Conservation (phyloP, 805 yeast genomes). For the Candida schatavii region DNA sequence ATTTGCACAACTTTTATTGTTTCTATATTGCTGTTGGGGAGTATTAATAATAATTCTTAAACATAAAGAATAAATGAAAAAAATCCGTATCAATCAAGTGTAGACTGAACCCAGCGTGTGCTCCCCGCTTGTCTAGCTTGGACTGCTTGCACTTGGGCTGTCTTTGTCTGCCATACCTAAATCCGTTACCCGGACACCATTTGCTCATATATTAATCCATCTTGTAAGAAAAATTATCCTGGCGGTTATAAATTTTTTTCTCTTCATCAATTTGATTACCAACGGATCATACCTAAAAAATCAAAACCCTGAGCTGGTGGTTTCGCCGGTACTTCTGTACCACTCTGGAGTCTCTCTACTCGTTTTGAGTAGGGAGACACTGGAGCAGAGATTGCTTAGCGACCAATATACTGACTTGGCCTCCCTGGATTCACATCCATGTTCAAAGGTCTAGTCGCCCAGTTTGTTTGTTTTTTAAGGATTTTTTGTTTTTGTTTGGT, state of each 20-base stretch:
- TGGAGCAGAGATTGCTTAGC: constrained; percentile 2
- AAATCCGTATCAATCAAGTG: constrained; percentile 10
- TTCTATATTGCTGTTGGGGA: constrained; percentile 12
- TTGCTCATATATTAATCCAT: too few relatives aligned
- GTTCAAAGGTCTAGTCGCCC: background rate
- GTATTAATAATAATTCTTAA: constrained; percentile 9
- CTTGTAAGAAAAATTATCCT: too few relatives aligned
- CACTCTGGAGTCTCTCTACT: constrained; percentile 13
- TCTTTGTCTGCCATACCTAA: too few relatives aligned
- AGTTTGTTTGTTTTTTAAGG: constrained; percentile 27
- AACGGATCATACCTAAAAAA: constrained; percentile 30
- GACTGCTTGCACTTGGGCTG: too few relatives aligned
- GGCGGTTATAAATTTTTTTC: too few relatives aligned
- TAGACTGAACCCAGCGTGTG: too few relatives aligned
- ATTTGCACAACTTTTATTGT: constrained; percentile 4
- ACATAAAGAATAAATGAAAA: constrained; percentile 14
- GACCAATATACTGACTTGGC: background rate
- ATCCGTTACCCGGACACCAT: constrained; percentile 1
- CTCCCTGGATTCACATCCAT: background rate
- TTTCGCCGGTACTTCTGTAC: constrained; percentile 16
- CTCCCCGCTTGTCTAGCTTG: too few relatives aligned
- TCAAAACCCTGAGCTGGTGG: constrained; percentile 26
- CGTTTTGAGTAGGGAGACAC: constrained; percentile 18
- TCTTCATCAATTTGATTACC: constrained; percentile 27
- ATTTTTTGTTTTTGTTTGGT: constrained; percentile 27